Percentiles rank a stretch among this genome's conserved stretches.
Evolutionary conservation across 2,329 filamentous ascomycete species (phyloP).

Genomic region (Pseudopyrenochaeta lycopersici): DNA sequence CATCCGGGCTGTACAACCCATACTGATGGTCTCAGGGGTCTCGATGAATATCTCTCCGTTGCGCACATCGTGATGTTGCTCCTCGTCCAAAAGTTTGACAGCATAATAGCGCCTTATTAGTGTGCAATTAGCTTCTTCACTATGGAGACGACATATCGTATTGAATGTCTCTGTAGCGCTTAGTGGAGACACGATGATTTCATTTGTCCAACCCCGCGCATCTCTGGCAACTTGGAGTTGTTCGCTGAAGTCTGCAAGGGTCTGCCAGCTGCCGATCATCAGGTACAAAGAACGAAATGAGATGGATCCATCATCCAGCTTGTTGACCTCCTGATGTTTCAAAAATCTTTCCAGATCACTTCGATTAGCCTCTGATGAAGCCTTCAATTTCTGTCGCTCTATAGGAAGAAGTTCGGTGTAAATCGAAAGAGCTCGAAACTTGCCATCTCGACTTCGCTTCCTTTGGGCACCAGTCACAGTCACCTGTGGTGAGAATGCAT

Average conservation of each 20-base stretch:
- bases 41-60: not conserved
- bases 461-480: not conserved
- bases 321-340: not conserved
- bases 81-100: not conserved
- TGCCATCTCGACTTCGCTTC: not conserved
- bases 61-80: not conserved
- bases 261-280: slow-evolving; percentile 9
- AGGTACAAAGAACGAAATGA: slow-evolving; percentile 5
- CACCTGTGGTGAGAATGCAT: not conserved
- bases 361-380: not conserved
- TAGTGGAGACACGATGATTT: not conserved
- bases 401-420: not conserved
- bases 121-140: not conserved
- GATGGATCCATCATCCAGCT: not conserved
- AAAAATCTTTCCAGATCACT: not conserved
- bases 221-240: not conserved
- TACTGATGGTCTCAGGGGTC: not conserved
- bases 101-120: slow-evolving; percentile 1
- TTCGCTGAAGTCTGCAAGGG: slow-evolving; percentile 2
- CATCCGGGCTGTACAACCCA: not conserved
- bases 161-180: not conserved
- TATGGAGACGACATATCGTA: slow-evolving; percentile 6
- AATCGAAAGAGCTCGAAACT: not conserved
- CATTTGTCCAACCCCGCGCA: not conserved
- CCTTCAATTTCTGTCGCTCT: not conserved